Evolutionary conservation across 148 eudicot species (phyloP), one percentile per base, ranked within the genome.

Genomic region (Vaccinium macrocarpon): DNA sequence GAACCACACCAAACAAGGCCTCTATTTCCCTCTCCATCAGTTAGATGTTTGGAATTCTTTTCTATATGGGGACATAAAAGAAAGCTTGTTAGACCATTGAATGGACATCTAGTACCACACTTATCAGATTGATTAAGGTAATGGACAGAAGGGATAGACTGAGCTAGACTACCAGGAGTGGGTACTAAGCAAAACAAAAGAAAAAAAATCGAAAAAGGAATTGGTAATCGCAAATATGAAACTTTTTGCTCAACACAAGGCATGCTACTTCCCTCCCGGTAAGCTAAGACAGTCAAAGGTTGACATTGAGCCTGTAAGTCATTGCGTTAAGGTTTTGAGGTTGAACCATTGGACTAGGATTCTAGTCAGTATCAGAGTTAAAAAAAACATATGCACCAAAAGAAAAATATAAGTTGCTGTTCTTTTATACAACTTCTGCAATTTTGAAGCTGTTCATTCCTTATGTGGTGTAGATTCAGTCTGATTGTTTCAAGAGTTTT

Each of bases 141-240:
- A 70, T 12, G 75, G 76, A 71, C 72, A 66, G 72, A 66, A 61
- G 66, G 66, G 66, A 61, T 61, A 61, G 66, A 61, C 32, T 23
- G 29, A 66, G 72, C 72, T 66, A 66, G 32, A 27, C 72, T 9
- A 25, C 72, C 35, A 23, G 16, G 12, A 66, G 25, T 25, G 72
- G 11, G 14, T 9, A 61, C 66, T 61, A 19, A 61, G 64, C 1
- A 61, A 61, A 19, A 61, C 19, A 61, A 61, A 16, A n/a, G 7
- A 59, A 1, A 15, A 56, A 56, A 53, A 42, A 42, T 42, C 6
- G 55, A 52, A 55, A 59, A 61, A 61, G 8, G 23, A 21, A 61
- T 61, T 61, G n/a, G 7, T 21, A 61, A 61, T 8, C 66, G 25
- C 19, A 21, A 21, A 61, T 61, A 21, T 21, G n/a, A 7, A 9